These are phyloP conservation scores for Fusarium sp. DNA, from an alignment of 2,329 filamentous ascomycete species.

Conservation along the genomic window DNA sequence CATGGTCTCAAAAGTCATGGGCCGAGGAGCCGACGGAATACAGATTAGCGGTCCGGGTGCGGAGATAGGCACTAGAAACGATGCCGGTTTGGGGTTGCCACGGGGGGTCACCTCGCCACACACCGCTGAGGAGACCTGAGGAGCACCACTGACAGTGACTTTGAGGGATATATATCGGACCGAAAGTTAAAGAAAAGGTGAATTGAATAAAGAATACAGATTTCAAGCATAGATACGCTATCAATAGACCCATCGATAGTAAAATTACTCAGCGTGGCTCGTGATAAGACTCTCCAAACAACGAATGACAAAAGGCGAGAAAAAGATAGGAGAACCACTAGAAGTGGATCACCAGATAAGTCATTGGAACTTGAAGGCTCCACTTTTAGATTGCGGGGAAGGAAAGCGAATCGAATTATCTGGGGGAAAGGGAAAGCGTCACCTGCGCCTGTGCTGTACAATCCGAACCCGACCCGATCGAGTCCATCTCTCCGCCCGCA, in stretches of 20 bases:
- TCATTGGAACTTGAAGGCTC: background rate
- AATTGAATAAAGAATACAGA: background rate
- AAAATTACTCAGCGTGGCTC: background rate
- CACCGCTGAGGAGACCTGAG: background rate
- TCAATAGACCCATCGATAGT: background rate
- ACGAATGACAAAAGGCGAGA: background rate
- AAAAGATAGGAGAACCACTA: conserved; percentile 2
- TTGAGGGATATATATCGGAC: background rate
- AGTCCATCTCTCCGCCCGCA: conserved; percentile 1
- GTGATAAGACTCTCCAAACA: background rate
- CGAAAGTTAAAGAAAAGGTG: background rate
- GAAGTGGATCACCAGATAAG: conserved; percentile 4
- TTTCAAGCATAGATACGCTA: background rate
- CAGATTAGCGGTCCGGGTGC: conserved; percentile 3
- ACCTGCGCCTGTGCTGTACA: background rate
- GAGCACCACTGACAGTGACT: background rate
- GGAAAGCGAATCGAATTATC: background rate
- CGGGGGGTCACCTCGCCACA: background rate
- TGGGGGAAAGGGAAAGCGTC: conserved; percentile 5
- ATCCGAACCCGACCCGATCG: background rate
- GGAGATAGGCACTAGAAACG: background rate
- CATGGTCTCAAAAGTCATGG: background rate
- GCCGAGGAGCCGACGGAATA: background rate
- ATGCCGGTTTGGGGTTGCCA: background rate
- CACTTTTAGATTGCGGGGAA: conserved; percentile 10